Conservation (phyloP, 345 rosid genomes). For the Cardiospermum halicacabum region DNA sequence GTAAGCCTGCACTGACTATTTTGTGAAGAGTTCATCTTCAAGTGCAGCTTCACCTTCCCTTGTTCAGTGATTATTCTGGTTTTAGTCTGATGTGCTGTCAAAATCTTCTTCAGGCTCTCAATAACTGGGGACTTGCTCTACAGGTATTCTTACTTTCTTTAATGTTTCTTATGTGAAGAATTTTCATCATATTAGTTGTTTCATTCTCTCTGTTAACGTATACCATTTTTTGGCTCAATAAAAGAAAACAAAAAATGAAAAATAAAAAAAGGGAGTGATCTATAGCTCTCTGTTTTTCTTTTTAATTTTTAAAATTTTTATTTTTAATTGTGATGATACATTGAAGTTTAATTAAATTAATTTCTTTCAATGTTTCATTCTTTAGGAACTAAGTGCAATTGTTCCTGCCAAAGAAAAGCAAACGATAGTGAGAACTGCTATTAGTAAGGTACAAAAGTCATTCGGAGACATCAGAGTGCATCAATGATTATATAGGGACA, state of each 20-base stretch:
- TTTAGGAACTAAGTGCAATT: conserved; percentile 93
- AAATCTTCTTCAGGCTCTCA: conserved; percentile 69
- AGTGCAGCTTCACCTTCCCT: neutral
- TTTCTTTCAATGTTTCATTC: conserved; percentile 16
- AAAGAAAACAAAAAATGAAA: too few relatives aligned
- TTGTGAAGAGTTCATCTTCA: conserved; percentile 13
- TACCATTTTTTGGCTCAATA: too few relatives aligned
- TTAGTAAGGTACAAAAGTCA: conserved; percentile 72
- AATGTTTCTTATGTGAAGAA: neutral
- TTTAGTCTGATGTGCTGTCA: conserved; percentile 15
- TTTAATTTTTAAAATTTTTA: too few relatives aligned
- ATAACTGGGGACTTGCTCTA: conserved; percentile 97
- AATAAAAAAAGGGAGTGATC: neutral
- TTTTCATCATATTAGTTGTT: neutral
- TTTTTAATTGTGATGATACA: neutral
- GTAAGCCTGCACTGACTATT: conserved; percentile 27
- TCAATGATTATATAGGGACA: conserved; percentile 23
- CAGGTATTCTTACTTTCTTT: conserved; percentile 49
- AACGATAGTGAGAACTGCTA: conserved; percentile 85
- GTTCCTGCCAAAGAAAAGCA: conserved; percentile 94
- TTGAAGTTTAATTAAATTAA: conserved; percentile 6
- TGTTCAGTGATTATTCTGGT: neutral
- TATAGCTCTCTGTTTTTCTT: neutral
- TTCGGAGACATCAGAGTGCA: conserved; percentile 26
- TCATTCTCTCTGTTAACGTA: neutral